Percentiles rank a stretch among this genome's conserved stretches.
These are phyloP conservation scores for Yamadazyma sp. DNA, from an alignment of 805 yeast species.

Conservation along the genomic window DNA sequence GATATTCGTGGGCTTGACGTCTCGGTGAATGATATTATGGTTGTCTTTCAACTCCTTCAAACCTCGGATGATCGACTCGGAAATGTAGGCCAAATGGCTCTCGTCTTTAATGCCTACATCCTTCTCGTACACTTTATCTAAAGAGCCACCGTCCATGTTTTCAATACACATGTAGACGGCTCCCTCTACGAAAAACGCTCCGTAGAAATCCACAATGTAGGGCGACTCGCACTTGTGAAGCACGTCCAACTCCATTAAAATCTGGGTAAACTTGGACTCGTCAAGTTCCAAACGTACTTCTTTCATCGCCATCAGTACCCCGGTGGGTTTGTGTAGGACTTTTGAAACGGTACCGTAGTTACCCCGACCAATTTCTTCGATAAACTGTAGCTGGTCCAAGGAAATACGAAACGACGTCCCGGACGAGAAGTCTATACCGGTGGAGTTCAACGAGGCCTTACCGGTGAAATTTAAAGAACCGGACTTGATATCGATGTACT, in stretches of 20 bases:
- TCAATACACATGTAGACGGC: slow-evolving; percentile 99
- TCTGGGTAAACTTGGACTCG: slow-evolving; percentile 90
- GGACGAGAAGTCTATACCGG: slow-evolving; percentile 86
- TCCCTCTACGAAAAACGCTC: slow-evolving; percentile 96
- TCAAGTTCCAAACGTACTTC: slow-evolving; percentile 92
- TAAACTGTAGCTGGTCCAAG: slow-evolving; percentile 75
- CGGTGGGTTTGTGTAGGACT: slow-evolving; percentile 90
- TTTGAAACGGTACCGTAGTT: slow-evolving; percentile 95
- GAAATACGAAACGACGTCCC: slow-evolving; percentile 88
- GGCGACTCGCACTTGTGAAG: slow-evolving; percentile 89
- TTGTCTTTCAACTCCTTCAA: slow-evolving; percentile 80
- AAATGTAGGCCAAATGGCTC: slow-evolving; percentile 72
- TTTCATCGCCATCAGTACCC: slow-evolving; percentile 94
- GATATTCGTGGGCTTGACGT: slow-evolving; percentile 94
- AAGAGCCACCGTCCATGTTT: slow-evolving; percentile 94
- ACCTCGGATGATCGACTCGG: slow-evolving; percentile 79
- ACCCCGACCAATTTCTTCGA: slow-evolving; percentile 91
- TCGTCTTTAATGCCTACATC: slow-evolving; percentile 68
- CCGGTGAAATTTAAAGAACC: slow-evolving; percentile 93
- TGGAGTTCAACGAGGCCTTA: slow-evolving; percentile 86
- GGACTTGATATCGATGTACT: slow-evolving; percentile 86
- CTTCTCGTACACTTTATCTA: slow-evolving; percentile 76
- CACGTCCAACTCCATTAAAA: slow-evolving; percentile 93
- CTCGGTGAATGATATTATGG: slow-evolving; percentile 93
- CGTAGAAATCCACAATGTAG: slow-evolving; percentile 92